Evolutionary conservation across 768 basidiomycete genomes (phyloP), one percentile per base, ranked within the genome.

Genomic region (Tricholoma bakamatsutake): DNA sequence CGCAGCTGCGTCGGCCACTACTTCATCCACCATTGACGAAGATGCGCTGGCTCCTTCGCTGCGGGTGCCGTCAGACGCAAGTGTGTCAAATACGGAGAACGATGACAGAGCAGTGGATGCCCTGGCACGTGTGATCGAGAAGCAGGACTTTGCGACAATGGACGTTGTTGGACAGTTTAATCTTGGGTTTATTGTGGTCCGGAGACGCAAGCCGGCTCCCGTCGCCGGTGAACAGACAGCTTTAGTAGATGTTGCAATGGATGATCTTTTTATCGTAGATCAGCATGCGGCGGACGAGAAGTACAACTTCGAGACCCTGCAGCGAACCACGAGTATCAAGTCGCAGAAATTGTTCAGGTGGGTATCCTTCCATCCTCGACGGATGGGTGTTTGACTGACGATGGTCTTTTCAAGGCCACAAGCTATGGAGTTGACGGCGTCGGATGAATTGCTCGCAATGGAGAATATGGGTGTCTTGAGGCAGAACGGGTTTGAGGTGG

Each of bases 211-310:
- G 58, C 49, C 34, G 0, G 50, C 54, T 50, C 28, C 21, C 34
- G 55, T 8, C 31, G 55, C 28, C 5, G 28, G 24, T 11, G 53
- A 18, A n/a, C 35, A 9, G 37, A 46, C 24, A 30, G 54, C n/a
- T 8, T 64, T 55, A 27, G 67, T 45, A 8, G 58, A 18, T 2
- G 59, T 48, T 11, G 57, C 37, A 11, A 75, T 83, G 72, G 95
- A 98, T 65, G 96, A 99, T 64, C 74, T 99, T 40, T 98, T 98
- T 71, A 93, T 99, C 59, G 81, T 98, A 15, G 96, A 98, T 64
- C 96, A 98, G 66, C 96, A 98, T 69, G 96, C 96, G 4, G 87
- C 92, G 5, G 97, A 99, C 69, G 97, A 98, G 71, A 98, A 98
- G 73, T 98, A 91, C 72, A 98, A 98, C 67, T 98, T 98, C 66